A percentile compares a stretch with the other conserved stretches of the same genome.
These are phyloP conservation scores for Pythium diclinum DNA, from an alignment of 352 stramenopile genomes.

Conservation along the genomic window DNA sequence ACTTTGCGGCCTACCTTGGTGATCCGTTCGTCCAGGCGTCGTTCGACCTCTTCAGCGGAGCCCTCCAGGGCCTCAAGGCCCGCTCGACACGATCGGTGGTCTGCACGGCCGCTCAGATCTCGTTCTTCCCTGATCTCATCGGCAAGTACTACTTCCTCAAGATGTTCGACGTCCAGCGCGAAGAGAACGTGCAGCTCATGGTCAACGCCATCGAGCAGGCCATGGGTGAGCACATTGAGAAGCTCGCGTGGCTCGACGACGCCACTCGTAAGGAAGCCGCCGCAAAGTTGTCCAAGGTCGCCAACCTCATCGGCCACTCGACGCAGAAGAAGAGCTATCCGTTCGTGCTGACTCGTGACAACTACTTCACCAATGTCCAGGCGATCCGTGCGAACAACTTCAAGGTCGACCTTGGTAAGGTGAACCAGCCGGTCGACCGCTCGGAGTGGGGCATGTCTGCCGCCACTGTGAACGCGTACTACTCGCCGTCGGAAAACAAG, in stretches of 20 bases:
- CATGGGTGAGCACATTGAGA: conserved; percentile 79
- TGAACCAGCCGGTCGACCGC: conserved; percentile 46
- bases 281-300: conserved; percentile 75
- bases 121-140: conserved; percentile 50
- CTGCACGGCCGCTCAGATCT: conserved; percentile 37
- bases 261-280: conserved; percentile 72
- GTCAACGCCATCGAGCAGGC: conserved; percentile 81
- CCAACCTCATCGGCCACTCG: conserved; percentile 41
- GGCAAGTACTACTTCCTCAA: conserved; percentile 87
- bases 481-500: conserved; percentile 65
- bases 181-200: conserved; percentile 74
- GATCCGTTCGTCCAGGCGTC: conserved; percentile 69
- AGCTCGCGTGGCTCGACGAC: conserved; percentile 90
- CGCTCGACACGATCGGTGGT: conserved; percentile 58
- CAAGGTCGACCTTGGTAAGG: conserved; percentile 29
- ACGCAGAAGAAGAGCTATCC: conserved; percentile 48
- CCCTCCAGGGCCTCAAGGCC: conserved; percentile 60
- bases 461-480: conserved; percentile 87
- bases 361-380: conserved; percentile 55
- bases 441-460: conserved; percentile 83
- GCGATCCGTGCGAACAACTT: conserved; percentile 36
- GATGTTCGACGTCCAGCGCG: conserved; percentile 76
- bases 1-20: conserved; percentile 45
- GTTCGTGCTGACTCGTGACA: conserved; percentile 27
- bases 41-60: conserved; percentile 85